Evolutionary conservation across 805 yeast species (phyloP).

Genomic region (Lipomyces mesembrius): DNA sequence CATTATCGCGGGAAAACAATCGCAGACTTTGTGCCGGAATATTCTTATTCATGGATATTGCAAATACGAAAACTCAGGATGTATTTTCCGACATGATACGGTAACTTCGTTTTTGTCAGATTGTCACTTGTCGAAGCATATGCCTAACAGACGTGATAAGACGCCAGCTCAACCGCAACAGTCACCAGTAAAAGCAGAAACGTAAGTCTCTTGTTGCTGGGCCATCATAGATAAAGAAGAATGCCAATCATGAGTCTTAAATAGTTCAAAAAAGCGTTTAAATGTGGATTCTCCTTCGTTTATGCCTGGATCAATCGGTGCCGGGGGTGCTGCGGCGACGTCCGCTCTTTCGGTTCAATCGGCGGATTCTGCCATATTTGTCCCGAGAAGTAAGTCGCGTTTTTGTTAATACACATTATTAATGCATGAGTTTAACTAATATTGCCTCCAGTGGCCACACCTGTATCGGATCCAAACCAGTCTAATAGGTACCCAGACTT

Average conservation of each 20-base stretch:
- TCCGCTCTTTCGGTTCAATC: slow-evolving; percentile 18
- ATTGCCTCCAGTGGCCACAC: background rate
- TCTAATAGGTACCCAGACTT: background rate
- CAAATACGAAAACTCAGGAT: slow-evolving; percentile 84
- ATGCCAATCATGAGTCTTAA: background rate
- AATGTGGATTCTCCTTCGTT: slow-evolving; percentile 63
- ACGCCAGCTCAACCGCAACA: slow-evolving; percentile 5
- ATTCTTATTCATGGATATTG: slow-evolving; percentile 86
- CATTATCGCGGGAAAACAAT: slow-evolving; percentile 29
- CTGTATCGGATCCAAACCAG: background rate
- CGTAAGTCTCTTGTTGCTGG: slow-evolving; percentile 11
- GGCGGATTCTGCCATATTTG: slow-evolving; percentile 42
- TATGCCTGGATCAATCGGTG: slow-evolving; percentile 48
- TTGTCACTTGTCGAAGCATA: background rate
- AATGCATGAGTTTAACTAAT: background rate
- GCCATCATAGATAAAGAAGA: background rate
- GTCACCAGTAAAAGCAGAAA: slow-evolving; percentile 20
- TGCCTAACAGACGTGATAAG: background rate
- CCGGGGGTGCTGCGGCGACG: slow-evolving; percentile 16
- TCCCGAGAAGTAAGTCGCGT: slow-evolving; percentile 43
- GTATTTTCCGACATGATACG: slow-evolving; percentile 73
- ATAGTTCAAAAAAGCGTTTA: slow-evolving; percentile 50
- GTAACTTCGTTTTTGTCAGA: slow-evolving; percentile 34
- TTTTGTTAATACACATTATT: background rate
- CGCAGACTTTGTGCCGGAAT: slow-evolving; percentile 73